A percentile compares a stretch with the other conserved stretches of the same genome.
Conservation (phyloP, 495 filamentous ascomycete species). For the Hypoxylon cercidicola region DNA sequence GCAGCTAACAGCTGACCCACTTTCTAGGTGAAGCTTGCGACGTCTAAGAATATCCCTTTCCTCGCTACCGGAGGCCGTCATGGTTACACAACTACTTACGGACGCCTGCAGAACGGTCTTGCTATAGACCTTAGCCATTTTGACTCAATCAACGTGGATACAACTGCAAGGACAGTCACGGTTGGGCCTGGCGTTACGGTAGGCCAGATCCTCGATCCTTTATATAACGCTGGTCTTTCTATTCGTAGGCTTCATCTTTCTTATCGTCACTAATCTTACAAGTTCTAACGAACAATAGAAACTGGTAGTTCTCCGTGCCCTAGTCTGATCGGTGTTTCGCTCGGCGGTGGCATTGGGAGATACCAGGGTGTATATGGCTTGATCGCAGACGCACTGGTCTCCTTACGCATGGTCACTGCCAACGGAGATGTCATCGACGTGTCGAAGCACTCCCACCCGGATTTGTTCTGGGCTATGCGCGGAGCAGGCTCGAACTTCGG, state of each 20-base stretch:
- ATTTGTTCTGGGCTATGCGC: constrained; percentile 59
- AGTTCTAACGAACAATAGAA: background rate
- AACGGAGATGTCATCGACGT: constrained; percentile 47
- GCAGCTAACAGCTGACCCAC: too few species aligned
- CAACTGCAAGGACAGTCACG: constrained; percentile 21
- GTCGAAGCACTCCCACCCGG: constrained; percentile 48
- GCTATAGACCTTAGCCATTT: constrained; percentile 46
- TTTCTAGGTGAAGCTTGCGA: constrained; percentile 17
- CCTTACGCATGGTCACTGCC: constrained; percentile 48
- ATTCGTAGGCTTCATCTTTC: constrained; percentile 37
- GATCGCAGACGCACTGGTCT: constrained; percentile 48
- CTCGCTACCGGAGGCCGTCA: constrained; percentile 47
- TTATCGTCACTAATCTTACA: background rate
- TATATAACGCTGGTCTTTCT: constrained; percentile 45
- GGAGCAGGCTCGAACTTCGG: constrained; percentile 65
- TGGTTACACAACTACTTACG: constrained; percentile 25
- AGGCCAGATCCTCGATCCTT: constrained; percentile 33
- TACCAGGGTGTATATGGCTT: constrained; percentile 52
- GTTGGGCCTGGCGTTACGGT: constrained; percentile 38
- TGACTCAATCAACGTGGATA: constrained; percentile 32
- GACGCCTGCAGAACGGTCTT: constrained; percentile 16
- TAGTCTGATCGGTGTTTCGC: constrained; percentile 48
- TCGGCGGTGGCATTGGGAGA: constrained; percentile 54
- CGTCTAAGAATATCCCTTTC: constrained; percentile 36
- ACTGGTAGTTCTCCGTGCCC: constrained; percentile 8